phyloP scores from a whole-genome alignment of 1,139 yeast species.

The Candida mesenterica region DNA sequence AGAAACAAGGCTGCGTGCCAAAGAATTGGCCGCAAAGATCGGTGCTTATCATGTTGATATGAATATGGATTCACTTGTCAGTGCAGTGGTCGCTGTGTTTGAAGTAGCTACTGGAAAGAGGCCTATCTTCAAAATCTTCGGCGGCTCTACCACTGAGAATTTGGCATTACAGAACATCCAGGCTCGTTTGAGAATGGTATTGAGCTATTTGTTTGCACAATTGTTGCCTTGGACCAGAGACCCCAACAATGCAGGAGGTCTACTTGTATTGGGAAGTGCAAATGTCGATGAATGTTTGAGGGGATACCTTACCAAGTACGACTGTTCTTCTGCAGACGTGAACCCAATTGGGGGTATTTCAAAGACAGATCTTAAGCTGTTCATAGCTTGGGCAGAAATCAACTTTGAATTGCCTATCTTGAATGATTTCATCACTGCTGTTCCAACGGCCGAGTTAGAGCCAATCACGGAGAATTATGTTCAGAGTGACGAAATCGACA shows the following conservation, averaged over 20 bases:
- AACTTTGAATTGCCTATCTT: constrained; percentile 76
- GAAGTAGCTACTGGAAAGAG: constrained; percentile 86
- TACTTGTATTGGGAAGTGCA: constrained; percentile 90
- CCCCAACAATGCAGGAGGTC: constrained; percentile 63
- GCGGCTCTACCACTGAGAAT: constrained; percentile 89
- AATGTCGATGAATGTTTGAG: constrained; percentile 97
- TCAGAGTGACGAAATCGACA: constrained; percentile 94
- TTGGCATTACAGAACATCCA: constrained; percentile 93
- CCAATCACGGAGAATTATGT: constrained; percentile 91
- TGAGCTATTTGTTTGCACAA: constrained; percentile 91
- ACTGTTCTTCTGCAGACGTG: constrained; percentile 93
- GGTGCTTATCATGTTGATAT: constrained; percentile 91
- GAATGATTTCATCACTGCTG: constrained; percentile 75
- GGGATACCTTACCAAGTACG: constrained; percentile 94
- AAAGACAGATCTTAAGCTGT: constrained; percentile 83
- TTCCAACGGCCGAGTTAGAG: constrained; percentile 97
- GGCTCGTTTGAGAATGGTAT: constrained; percentile 92
- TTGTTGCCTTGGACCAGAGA: constrained; percentile 88
- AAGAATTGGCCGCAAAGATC: constrained; percentile 65
- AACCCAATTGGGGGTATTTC: constrained; percentile 98
- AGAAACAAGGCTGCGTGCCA: constrained; percentile 87
- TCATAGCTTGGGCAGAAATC: constrained; percentile 74
- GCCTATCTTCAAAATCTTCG: constrained; percentile 88
- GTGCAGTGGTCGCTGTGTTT: constrained; percentile 71
- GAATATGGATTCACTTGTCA: constrained; percentile 84